Percentiles rank a stretch among this genome's conserved stretches.
These are phyloP conservation scores for Glonium stellatum DNA, from an alignment of 495 filamentous ascomycete genomes.

Conservation along the genomic window DNA sequence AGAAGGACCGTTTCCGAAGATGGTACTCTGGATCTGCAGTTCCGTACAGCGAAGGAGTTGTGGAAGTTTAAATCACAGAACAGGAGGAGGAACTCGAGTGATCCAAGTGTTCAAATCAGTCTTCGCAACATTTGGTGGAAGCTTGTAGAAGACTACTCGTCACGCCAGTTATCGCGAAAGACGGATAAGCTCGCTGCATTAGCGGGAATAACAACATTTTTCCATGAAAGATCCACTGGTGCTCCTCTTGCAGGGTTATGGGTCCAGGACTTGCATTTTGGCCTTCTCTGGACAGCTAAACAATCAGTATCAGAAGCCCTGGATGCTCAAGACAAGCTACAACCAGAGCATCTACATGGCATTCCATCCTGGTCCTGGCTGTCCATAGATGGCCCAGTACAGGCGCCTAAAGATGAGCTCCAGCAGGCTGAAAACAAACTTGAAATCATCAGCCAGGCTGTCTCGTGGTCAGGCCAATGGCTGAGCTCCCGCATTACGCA, in stretches of 20 bases:
- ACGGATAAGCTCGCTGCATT: not conserved
- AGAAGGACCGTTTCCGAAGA: not conserved
- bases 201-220: not conserved
- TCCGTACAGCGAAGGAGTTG: not conserved
- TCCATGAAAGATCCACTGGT: not conserved
- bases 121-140: not conserved
- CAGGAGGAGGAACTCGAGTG: not conserved
- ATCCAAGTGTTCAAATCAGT: no score
- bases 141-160: not conserved
- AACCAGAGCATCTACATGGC: no score
- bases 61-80: not conserved
- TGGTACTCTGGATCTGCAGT: not conserved
- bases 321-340: no score
- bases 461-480: no score
- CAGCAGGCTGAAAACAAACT: no score
- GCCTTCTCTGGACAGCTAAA: slow-evolving; percentile 7
- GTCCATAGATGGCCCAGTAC: slow-evolving; percentile 1
- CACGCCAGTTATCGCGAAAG: not conserved
- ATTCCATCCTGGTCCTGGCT: slow-evolving; percentile 9
- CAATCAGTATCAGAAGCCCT: no score
- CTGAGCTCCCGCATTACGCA: no score
- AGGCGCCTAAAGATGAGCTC: no score
- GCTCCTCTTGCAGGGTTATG: slow-evolving; percentile 4
- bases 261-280: not conserved
- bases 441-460: no score